Conservation (phyloP, 2,329 filamentous ascomycete genomes). For the Cladophialophora carrionii region DNA sequence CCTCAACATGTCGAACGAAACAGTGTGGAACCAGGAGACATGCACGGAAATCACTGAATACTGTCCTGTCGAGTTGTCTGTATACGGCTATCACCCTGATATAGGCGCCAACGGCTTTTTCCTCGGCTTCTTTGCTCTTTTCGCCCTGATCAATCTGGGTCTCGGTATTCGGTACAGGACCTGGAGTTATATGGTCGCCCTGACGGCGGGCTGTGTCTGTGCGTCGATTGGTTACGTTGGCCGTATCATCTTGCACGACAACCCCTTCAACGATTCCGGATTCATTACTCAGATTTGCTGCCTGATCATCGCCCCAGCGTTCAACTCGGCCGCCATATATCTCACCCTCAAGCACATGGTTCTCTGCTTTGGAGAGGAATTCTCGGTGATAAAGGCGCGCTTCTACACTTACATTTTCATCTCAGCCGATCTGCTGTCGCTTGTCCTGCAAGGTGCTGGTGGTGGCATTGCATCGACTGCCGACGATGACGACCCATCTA, state of each 20-base stretch:
- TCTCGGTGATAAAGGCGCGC: conserved; percentile 53
- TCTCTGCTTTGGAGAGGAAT: conserved; percentile 55
- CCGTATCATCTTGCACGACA: conserved; percentile 57
- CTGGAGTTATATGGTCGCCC: conserved; percentile 59
- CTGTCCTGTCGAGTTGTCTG: conserved; percentile 53
- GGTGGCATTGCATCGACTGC: conserved; percentile 59
- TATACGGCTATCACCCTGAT: conserved; percentile 60
- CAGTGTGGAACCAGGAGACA: conserved; percentile 5
- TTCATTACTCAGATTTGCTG: conserved; percentile 59
- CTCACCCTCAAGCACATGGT: conserved; percentile 62
- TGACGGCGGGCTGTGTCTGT: conserved; percentile 52
- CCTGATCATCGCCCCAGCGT: conserved; percentile 61
- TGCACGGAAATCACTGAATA: conserved; percentile 40
- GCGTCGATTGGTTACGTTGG: conserved; percentile 62
- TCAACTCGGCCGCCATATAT: conserved; percentile 60
- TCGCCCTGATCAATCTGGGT: conserved; percentile 53
- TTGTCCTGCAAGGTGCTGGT: conserved; percentile 62
- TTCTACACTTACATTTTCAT: conserved; percentile 65
- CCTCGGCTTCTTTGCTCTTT: conserved; percentile 55
- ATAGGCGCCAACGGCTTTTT: conserved; percentile 59
- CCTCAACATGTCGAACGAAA: conserved; percentile 4
- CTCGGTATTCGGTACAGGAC: conserved; percentile 58
- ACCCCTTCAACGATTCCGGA: conserved; percentile 54
- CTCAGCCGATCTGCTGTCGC: conserved; percentile 59
- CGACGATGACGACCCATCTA: conserved; percentile 44